These are phyloP conservation scores for Isatis tinctoria DNA, from an alignment of 345 rosid species.

Conservation along the genomic window DNA sequence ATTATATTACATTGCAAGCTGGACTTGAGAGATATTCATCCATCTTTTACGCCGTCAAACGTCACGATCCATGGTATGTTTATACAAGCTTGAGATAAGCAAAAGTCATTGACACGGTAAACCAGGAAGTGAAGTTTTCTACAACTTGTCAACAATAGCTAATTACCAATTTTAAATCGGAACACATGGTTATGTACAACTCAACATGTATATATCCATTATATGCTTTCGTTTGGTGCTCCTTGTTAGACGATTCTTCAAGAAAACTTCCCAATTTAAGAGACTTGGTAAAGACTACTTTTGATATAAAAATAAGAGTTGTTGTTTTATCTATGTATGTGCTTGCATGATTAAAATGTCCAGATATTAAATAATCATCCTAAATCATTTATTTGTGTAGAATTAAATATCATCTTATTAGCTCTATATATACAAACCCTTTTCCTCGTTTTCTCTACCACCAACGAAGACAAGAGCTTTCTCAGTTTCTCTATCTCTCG, in stretches of 20 bases:
- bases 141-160: not conserved
- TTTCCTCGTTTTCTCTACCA: not conserved
- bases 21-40: not conserved
- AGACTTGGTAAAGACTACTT: conserved; percentile 25
- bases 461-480: conserved; percentile 24
- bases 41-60: not conserved
- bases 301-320: not conserved
- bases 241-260: not conserved
- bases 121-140: conserved; percentile 1
- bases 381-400: not conserved
- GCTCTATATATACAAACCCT: not conserved
- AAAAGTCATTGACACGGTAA: not conserved
- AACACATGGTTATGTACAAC: not conserved
- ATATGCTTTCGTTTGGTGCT: not conserved
- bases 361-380: not conserved
- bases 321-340: conserved; percentile 9
- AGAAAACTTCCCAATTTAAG: not conserved
- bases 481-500: conserved; percentile 4
- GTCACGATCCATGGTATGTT: not conserved
- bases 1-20: not conserved
- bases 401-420: conserved; percentile 4
- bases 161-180: not conserved
- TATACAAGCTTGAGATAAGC: not conserved
- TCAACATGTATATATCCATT: not conserved
- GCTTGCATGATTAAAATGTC: conserved; percentile 23